Conservation (phyloP, 2,329 filamentous ascomycete species). For the Sporothrix mexicana region DNA sequence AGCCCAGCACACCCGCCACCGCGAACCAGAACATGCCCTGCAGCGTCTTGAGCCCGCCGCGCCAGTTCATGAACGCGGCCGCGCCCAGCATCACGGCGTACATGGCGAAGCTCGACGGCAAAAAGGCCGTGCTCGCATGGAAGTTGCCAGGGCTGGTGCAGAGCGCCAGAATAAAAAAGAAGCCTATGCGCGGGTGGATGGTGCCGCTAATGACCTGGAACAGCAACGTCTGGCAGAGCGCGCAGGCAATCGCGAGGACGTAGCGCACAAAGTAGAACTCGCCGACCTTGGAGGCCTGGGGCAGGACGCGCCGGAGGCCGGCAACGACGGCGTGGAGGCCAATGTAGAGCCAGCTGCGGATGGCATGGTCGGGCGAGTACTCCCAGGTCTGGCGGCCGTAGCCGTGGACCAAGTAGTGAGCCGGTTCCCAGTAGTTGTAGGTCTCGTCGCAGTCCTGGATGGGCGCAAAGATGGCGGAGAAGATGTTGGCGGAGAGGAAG, state of each 20-base stretch:
- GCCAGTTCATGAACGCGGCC: conserved; percentile 89
- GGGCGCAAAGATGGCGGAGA: conserved; percentile 82
- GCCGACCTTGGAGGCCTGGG: conserved; percentile 64
- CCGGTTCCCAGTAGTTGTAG: conserved; percentile 98
- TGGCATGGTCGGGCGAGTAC: conserved; percentile 93
- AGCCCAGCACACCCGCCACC: conserved; percentile 82
- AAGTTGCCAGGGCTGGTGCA: conserved; percentile 90
- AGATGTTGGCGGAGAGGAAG: conserved; percentile 73
- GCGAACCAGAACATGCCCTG: conserved; percentile 91
- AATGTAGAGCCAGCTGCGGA: conserved; percentile 93
- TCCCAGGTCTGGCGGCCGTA: conserved; percentile 98
- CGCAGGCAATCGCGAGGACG: conserved; percentile 75
- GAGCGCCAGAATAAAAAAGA: conserved; percentile 80
- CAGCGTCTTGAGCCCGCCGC: conserved; percentile 76
- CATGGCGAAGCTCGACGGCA: conserved; percentile 97
- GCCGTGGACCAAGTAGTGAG: conserved; percentile 90
- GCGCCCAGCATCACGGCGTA: conserved; percentile 87
- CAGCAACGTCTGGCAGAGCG: conserved; percentile 80
- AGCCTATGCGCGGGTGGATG: conserved; percentile 80
- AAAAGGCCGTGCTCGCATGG: conserved; percentile 82
- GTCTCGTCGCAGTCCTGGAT: conserved; percentile 99
- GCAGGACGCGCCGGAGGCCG: conserved; percentile 68
- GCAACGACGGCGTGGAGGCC: conserved; percentile 76
- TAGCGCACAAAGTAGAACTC: conserved; percentile 91
- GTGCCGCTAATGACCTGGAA: conserved; percentile 78